Base-by-base conservation (phyloP, 768 basidiomycete genomes). In the Brasilioporus rufonigricans region DNA sequence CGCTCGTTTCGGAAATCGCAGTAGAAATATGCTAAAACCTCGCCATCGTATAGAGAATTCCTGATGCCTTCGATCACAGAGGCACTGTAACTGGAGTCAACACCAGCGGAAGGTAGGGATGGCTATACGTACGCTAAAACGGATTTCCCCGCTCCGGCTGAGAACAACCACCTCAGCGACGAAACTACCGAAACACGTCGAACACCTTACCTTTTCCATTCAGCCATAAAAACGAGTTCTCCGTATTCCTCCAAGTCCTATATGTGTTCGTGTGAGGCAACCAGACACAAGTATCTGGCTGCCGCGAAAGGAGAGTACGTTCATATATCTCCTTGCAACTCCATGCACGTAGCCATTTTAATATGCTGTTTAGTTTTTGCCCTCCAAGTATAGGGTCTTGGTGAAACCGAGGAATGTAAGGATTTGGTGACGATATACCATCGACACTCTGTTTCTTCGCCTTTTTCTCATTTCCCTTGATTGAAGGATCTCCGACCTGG, bases 141-240 rank as follows among this genome's bases (percentile, higher is more conserved):
- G 3, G 62, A 60, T 24, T 63, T 64, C 4, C 62, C 62, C 0
- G 53, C 59, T 4, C 59, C 62, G 1, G 55, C 62, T 64, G 10
- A 18, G 26, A 44, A 36, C 1, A 21, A 14, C 1, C 0, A 18
- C 3, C 0, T 62, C 5, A 46, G 14, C 2, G 29, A 48, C 1
- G 0, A 7, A 24, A 7, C 2, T 7, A n/a, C 23, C 19, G 24
- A 19, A 14, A 29, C 2, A 0, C 1, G 4, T 16, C 16, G 0
- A 48, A 13, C 1, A 33, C 16, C 4, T 2, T 44, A 64, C 62
- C 27, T 58, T 64, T 63, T 4, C 62, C 61, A 11, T 51, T 24
- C 10, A 62, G 12, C 57, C 61, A 62, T 8, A 62, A 13, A 27
- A 56, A 56, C 3, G 60, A 49, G 14, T 36, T 16, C 0, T 41